These are phyloP conservation scores for Clavispora carvajalis DNA, from an alignment of 805 yeast species.

Conservation along the genomic window DNA sequence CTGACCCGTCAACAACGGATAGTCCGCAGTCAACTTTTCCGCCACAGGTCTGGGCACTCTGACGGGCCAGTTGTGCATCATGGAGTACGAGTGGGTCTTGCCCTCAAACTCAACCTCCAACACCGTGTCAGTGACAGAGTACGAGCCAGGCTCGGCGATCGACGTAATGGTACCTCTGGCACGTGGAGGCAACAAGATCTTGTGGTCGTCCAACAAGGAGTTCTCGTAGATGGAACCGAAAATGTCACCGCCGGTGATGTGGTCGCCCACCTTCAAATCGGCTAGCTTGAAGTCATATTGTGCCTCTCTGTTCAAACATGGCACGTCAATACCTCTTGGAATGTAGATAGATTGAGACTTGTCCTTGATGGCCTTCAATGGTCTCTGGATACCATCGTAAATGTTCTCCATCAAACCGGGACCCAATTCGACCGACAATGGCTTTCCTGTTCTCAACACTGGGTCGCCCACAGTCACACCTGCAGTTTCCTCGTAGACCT, in stretches of 20 bases:
- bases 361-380: slow-evolving; percentile 88
- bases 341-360: slow-evolving; percentile 87
- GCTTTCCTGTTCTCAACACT: slow-evolving; percentile 95
- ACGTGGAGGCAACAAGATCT: slow-evolving; percentile 93
- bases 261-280: slow-evolving; percentile 83
- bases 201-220: slow-evolving; percentile 87
- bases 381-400: slow-evolving; percentile 99
- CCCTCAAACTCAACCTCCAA: slow-evolving; percentile 96
- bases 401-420: slow-evolving; percentile 99
- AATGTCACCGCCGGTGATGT: slow-evolving; percentile 96
- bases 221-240: slow-evolving; percentile 92
- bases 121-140: slow-evolving; percentile 82
- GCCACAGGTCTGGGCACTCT: slow-evolving; percentile 99
- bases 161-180: slow-evolving; percentile 95
- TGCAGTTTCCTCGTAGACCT: slow-evolving; percentile 98
- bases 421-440: slow-evolving; percentile 97
- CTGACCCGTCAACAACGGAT: slow-evolving; percentile 96
- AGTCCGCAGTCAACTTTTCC: slow-evolving; percentile 86
- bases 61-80: slow-evolving; percentile 99
- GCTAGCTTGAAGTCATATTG: slow-evolving; percentile 87
- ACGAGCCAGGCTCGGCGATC: slow-evolving; percentile 86
- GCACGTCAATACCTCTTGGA: slow-evolving; percentile 98
- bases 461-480: slow-evolving; percentile 99
- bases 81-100: slow-evolving; percentile 67
- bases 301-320: slow-evolving; percentile 79